phyloP scores from a whole-genome alignment of 305 asterid species.

The Fraxinus angustifolia region DNA sequence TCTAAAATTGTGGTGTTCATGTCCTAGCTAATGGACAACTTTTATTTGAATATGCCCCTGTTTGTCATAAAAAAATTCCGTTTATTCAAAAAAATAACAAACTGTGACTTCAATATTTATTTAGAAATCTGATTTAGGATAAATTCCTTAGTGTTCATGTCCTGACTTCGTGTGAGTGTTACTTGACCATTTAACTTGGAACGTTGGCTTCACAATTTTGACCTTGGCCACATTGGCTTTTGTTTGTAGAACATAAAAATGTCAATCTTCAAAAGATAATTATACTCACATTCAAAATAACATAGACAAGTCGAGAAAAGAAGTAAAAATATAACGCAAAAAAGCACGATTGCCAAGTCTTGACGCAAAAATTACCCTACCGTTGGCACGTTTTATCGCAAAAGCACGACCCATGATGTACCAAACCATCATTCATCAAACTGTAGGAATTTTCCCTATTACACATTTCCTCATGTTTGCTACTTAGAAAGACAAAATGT shows the following conservation, averaged over 20 bases:
- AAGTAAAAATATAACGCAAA: neutral
- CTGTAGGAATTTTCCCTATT: neutral
- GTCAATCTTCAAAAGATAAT: neutral
- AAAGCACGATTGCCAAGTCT: neutral
- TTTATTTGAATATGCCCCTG: neutral
- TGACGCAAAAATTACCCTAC: neutral
- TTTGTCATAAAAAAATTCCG: neutral
- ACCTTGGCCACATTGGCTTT: neutral
- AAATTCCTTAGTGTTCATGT: neutral
- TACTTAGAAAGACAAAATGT: neutral
- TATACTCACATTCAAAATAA: neutral
- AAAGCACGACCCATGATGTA: neutral
- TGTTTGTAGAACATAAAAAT: neutral
- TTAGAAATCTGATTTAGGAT: neutral
- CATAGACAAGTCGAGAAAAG: neutral
- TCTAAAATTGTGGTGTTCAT: neutral
- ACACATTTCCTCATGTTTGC: neutral
- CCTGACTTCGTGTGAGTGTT: neutral
- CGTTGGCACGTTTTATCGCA: neutral
- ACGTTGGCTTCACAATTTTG: neutral
- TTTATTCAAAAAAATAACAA: neutral
- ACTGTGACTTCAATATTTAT: neutral
- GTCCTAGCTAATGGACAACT: neutral
- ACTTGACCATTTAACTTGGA: neutral
- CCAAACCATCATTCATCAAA: neutral